Evolutionary conservation across 192 early-diverging fungal species (phyloP).

Genomic region (Geranomyces variabilis): DNA sequence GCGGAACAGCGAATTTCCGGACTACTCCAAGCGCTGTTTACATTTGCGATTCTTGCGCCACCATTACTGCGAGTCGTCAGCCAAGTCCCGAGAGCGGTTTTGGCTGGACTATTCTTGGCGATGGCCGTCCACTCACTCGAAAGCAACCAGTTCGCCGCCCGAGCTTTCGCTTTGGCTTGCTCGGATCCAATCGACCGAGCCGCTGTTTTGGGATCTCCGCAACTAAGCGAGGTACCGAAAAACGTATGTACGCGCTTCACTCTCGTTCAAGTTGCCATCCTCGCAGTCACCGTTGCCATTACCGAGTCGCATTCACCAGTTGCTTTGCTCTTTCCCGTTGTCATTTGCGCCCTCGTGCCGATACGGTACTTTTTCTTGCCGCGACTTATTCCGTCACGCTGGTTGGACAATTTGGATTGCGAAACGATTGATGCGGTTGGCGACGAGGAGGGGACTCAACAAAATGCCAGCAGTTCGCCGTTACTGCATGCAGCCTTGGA

Average conservation of each 20-base stretch:
- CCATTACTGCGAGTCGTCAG: slow-evolving; percentile 15
- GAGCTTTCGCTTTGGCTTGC: not conserved
- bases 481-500: too few relatives aligned
- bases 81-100: slow-evolving; percentile 22
- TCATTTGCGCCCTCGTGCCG: slow-evolving; percentile 32
- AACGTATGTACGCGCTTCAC: slow-evolving; percentile 7
- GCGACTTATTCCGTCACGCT: not conserved
- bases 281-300: slow-evolving; percentile 4
- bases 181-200: not conserved
- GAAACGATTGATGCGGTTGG: not conserved
- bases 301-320: slow-evolving; percentile 21
- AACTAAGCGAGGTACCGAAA: not conserved
- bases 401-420: not conserved
- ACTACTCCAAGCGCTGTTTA: slow-evolving; percentile 21
- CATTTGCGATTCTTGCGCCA: slow-evolving; percentile 14
- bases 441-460: too few relatives aligned
- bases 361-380: slow-evolving; percentile 16
- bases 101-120: slow-evolving; percentile 28
- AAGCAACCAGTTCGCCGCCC: slow-evolving; percentile 23
- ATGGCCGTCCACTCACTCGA: slow-evolving; percentile 31
- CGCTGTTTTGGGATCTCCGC: not conserved
- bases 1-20: slow-evolving; percentile 31
- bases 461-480: too few relatives aligned
- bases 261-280: slow-evolving; percentile 12
- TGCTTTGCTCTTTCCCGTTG: slow-evolving; percentile 23